A percentile compares a stretch with the other conserved stretches of the same genome.
Evolutionary conservation across 306 rosid species (phyloP).

Genomic region (Lotus japonicus): DNA sequence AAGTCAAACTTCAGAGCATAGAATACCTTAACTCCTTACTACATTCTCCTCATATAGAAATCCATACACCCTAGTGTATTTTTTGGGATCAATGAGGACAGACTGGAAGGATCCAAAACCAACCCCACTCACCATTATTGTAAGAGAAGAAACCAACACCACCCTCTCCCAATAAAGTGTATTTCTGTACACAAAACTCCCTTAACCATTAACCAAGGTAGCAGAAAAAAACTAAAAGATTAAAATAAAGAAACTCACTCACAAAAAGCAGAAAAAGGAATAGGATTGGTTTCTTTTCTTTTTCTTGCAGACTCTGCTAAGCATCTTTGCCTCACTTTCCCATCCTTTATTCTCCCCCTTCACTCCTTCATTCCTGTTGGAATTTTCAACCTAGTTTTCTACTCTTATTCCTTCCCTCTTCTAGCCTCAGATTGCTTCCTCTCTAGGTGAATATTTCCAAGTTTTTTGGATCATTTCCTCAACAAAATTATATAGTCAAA

Average conservation of each 20-base stretch:
- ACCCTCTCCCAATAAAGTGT: constrained; percentile 46
- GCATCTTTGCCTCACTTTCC: constrained; percentile 71
- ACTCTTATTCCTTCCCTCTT: constrained; percentile 18
- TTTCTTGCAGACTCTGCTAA: constrained; percentile 69
- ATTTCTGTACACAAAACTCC: constrained; percentile 34
- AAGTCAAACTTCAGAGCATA: constrained; percentile 52
- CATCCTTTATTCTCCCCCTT: constrained; percentile 10
- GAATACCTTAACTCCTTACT: background rate
- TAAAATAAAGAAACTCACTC: constrained; percentile 35
- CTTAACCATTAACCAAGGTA: constrained; percentile 21
- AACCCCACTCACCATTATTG: constrained; percentile 68
- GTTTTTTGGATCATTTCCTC: constrained; percentile 22
- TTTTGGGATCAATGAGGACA: constrained; percentile 58
- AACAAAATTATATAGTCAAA: too few species aligned
- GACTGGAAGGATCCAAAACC: constrained; percentile 80
- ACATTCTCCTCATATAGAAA: constrained; percentile 24
- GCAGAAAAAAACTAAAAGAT: background rate
- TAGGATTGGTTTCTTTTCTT: constrained; percentile 27
- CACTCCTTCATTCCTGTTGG: constrained; percentile 29
- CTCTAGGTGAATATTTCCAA: constrained; percentile 19
- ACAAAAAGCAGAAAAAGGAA: constrained; percentile 53
- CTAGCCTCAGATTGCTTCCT: constrained; percentile 36
- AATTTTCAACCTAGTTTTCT: background rate
- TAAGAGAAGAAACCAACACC: constrained; percentile 32
- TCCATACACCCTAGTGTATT: constrained; percentile 19